These are phyloP conservation scores for Endothia cerciana DNA, from an alignment of 2,329 filamentous ascomycete species.

Conservation along the genomic window DNA sequence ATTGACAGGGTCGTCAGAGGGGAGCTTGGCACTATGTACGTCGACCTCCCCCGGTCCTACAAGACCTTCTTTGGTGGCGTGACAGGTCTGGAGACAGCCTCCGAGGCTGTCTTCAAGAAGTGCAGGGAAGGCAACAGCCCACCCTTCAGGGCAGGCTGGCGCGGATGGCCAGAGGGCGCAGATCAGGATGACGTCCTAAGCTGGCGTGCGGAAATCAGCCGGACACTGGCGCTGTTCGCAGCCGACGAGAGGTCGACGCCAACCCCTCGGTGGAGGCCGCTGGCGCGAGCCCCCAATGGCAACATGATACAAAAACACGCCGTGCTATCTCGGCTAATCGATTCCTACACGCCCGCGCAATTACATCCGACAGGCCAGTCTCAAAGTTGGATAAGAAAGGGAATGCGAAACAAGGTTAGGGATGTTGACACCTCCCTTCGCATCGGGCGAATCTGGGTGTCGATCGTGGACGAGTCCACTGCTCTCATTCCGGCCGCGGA, in stretches of 20 bases:
- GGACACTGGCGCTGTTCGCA: slow-evolving; percentile 37
- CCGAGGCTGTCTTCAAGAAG: slow-evolving; percentile 41
- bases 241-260: slow-evolving; percentile 31
- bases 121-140: slow-evolving; percentile 38
- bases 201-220: slow-evolving; percentile 39
- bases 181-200: slow-evolving; percentile 41
- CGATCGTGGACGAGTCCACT: too few relatives aligned
- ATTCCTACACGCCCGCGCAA: too few relatives aligned
- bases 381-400: too few relatives aligned
- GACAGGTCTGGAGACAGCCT: slow-evolving; percentile 37
- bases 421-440: too few relatives aligned
- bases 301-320: too few relatives aligned
- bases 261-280: slow-evolving; percentile 32
- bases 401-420: too few relatives aligned
- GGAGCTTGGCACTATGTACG: slow-evolving; percentile 41
- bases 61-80: slow-evolving; percentile 41
- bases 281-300: slow-evolving; percentile 33
- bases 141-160: slow-evolving; percentile 39
- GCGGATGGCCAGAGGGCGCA: slow-evolving; percentile 40
- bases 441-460: too few relatives aligned
- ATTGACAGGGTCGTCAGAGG: slow-evolving; percentile 40
- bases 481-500: too few relatives aligned
- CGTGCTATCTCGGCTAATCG: too few relatives aligned
- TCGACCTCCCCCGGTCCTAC: slow-evolving; percentile 40
- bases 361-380: too few relatives aligned